These are phyloP conservation scores for Fereydounia khargensis DNA, from an alignment of 1,284 basidiomycete genomes.

Conservation along the genomic window DNA sequence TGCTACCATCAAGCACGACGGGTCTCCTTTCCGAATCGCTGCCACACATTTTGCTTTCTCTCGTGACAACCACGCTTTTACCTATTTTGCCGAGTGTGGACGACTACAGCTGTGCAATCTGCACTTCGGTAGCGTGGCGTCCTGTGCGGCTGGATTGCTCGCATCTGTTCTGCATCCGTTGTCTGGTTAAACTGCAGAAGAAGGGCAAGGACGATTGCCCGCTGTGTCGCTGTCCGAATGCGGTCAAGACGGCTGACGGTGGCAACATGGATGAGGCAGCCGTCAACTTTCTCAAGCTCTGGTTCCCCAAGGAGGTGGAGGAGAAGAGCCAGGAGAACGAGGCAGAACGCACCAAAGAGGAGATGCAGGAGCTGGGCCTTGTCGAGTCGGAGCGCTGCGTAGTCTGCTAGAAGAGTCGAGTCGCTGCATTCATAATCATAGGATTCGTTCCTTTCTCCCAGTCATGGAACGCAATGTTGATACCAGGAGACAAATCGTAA, in stretches of 20 bases:
- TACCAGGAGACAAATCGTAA: no score
- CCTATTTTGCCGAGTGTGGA: conserved; percentile 81
- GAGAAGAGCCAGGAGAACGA: conserved; percentile 77
- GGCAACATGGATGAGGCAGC: conserved; percentile 73
- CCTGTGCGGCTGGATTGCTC: conserved; percentile 74
- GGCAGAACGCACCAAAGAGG: conserved; percentile 71
- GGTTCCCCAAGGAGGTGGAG: conserved; percentile 84
- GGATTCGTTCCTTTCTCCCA: no score
- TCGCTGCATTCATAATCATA: no score
- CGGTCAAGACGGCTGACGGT: conserved; percentile 46
- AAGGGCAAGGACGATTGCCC: conserved; percentile 77
- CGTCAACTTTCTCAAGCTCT: conserved; percentile 81
- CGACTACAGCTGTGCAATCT: conserved; percentile 63
- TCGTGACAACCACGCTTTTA: conserved; percentile 77
- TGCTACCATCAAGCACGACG: conserved; percentile 43
- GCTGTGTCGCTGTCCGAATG: conserved; percentile 64
- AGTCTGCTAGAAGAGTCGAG: conserved; percentile 16
- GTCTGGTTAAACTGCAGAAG: conserved; percentile 91
- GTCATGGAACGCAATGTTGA: no score
- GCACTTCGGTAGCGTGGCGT: conserved; percentile 58
- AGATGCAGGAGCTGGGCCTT: conserved; percentile 68
- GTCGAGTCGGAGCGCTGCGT: conserved; percentile 45
- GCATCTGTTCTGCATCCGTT: conserved; percentile 87
- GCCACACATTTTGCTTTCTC: conserved; percentile 77
- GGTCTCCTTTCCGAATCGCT: conserved; percentile 59